A percentile compares a stretch with the other conserved stretches of the same genome.
phyloP scores from a whole-genome alignment of 2,329 filamentous ascomycete species.

The Penicillium vulpinum region DNA sequence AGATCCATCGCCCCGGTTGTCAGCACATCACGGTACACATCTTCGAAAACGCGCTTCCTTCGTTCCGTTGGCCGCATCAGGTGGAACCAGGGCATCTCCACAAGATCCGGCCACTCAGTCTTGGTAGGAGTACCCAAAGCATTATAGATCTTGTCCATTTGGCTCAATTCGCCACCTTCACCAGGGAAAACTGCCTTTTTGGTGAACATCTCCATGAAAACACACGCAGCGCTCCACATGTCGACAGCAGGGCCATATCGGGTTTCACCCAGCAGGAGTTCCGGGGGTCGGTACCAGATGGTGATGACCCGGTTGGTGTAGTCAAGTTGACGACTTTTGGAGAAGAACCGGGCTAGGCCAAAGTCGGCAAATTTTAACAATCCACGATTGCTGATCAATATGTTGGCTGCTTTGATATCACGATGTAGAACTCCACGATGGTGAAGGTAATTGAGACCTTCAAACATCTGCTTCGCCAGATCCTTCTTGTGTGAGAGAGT shows the following conservation, averaged over 20 bases:
- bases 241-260: constrained; percentile 87
- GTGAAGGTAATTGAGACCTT: constrained; percentile 91
- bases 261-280: constrained; percentile 86
- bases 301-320: constrained; percentile 99
- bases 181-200: constrained; percentile 91
- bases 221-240: constrained; percentile 96
- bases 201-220: constrained; percentile 95
- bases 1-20: constrained; percentile 81
- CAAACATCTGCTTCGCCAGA: constrained; percentile 87
- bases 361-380: constrained; percentile 94
- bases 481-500: constrained; percentile 88
- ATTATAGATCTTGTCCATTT: constrained; percentile 95
- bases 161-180: constrained; percentile 91
- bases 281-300: constrained; percentile 94
- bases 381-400: constrained; percentile 85
- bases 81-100: constrained; percentile 98
- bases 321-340: constrained; percentile 85
- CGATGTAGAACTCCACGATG: constrained; percentile 90
- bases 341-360: constrained; percentile 92
- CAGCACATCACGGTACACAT: constrained; percentile 76
- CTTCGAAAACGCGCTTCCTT: constrained; percentile 72
- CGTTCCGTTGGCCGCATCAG: constrained; percentile 77
- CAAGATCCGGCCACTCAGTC: constrained; percentile 80
- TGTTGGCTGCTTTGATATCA: constrained; percentile 98
- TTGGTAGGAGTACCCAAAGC: constrained; percentile 84